Evolutionary conservation across 768 basidiomycete species (phyloP).

Genomic region (Cystofilobasidium bisporidii): DNA sequence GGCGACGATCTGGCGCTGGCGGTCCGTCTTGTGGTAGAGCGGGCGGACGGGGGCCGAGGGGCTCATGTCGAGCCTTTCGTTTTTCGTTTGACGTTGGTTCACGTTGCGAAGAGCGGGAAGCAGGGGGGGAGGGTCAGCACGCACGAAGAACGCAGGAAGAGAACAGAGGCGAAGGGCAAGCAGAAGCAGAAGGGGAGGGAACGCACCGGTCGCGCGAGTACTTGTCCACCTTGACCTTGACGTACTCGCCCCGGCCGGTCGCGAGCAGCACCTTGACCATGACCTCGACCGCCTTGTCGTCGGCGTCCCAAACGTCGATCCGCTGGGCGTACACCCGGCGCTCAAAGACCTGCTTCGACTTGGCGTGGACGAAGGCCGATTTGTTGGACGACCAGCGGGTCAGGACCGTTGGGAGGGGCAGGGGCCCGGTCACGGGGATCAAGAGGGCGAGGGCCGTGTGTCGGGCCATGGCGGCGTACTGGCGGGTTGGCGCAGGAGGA

Average conservation of each 20-base stretch:
- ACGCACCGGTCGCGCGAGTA: slow-evolving; percentile 20
- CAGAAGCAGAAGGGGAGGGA: background rate
- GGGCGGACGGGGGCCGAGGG: background rate
- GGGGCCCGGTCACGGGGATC: slow-evolving; percentile 22
- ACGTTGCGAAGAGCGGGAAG: too few relatives aligned
- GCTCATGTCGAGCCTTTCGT: background rate
- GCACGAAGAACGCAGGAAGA: too few relatives aligned
- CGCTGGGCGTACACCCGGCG: slow-evolving; percentile 4
- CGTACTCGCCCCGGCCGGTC: slow-evolving; percentile 23
- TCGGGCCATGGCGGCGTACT: slow-evolving; percentile 26
- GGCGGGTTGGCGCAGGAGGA: too few relatives aligned
- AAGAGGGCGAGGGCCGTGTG: slow-evolving; percentile 24
- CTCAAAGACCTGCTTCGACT: slow-evolving; percentile 23
- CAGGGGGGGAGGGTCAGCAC: too few relatives aligned
- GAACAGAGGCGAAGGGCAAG: background rate
- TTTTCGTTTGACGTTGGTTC: too few relatives aligned
- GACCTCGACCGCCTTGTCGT: slow-evolving; percentile 26
- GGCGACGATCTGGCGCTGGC: background rate
- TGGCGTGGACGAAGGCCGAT: slow-evolving; percentile 19
- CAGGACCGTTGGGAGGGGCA: background rate
- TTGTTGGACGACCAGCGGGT: slow-evolving; percentile 23
- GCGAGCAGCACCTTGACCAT: slow-evolving; percentile 24
- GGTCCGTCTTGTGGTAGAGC: slow-evolving; percentile 5
- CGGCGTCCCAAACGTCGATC: slow-evolving; percentile 25
- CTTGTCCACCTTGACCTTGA: slow-evolving; percentile 26